Evolutionary conservation across 192 early-diverging fungal genomes (phyloP), one percentile per base, ranked within the genome.

Genomic region (Backusella mclennaniae): DNA sequence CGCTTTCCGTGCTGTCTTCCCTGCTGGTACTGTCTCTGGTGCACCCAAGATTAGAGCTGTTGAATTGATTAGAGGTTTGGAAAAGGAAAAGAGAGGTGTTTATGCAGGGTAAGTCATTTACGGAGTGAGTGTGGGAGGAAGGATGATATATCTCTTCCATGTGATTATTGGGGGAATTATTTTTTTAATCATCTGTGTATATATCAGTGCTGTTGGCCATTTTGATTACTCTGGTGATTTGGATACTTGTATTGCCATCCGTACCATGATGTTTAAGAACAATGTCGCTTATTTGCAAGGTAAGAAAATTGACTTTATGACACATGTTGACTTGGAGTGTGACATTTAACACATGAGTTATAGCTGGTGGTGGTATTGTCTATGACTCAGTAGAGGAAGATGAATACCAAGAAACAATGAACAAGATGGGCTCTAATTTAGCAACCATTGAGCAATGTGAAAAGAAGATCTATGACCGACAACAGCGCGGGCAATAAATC

Each of bases 231-330:
- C 93, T 33, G 94, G 95, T 72, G 92, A 92, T 71, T 82, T 99
- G 82, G 97, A 99, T 79, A 99, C 98, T 7, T 96, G 96, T 80
- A 99, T 99, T 87, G 96, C 96, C 17, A 96, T 99, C 79, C 95
- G 98, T 31, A 99, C 97, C 14, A 97, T 99, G 96, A 85, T 99
- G 21, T 96, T 99, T 86, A 98, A 99, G 87, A 94, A 98, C 74
- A 96, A 95, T 29, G 82, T 93, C 26, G 97, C 95, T 4, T 97
- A 98, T 79, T 85, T 99, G 80, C 97, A 99, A 86, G 95, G 85
- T 86, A 78, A 9, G 74, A 39, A 21, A 33, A 3, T 33, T 3
- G 33, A 33, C 3, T 33, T 33, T 2, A 33, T 33, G 33, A 33
- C 33, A 31, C 69, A 1, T 17, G 21, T 63, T 33, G 26, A 26